Evolutionary conservation across 2,329 filamentous ascomycete genomes (phyloP).

Genomic region (Paecilomyces variotii): DNA sequence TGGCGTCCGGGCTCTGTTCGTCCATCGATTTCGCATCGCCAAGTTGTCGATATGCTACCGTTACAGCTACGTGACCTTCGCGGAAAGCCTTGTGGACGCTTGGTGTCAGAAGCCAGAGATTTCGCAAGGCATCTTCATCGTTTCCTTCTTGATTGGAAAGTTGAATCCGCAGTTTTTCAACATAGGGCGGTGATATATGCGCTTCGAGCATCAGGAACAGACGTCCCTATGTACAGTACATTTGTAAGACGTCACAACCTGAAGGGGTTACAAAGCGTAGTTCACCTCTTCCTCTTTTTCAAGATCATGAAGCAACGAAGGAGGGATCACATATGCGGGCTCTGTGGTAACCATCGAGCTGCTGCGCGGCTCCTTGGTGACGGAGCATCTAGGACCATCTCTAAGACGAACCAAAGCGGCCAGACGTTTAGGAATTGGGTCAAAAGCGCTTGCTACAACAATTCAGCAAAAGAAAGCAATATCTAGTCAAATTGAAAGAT

Average conservation of each 20-base stretch:
- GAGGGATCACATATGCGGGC: constrained; percentile 1
- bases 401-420: constrained; percentile 1
- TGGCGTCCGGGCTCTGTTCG: not conserved
- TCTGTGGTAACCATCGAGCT: not conserved
- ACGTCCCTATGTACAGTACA: constrained; percentile 1
- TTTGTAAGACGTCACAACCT: not conserved
- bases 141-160: not conserved
- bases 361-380: not conserved
- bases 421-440: not conserved
- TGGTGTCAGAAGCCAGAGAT: constrained; percentile 6
- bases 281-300: constrained; percentile 2
- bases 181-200: constrained; percentile 1
- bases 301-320: not conserved
- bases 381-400: not conserved
- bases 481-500: not conserved
- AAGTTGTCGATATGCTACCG: not conserved
- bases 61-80: constrained; percentile 3
- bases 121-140: constrained; percentile 1
- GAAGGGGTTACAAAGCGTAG: not conserved
- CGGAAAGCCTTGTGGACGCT: constrained; percentile 5
- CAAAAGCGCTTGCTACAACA: not conserved
- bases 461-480: not conserved
- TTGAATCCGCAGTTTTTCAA: not conserved
- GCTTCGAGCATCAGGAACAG: constrained; percentile 4
- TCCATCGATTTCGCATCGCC: not conserved